These are phyloP conservation scores for Erythrobasidium hasegawianum DNA, from an alignment of 1,284 basidiomycete genomes.

Conservation along the genomic window DNA sequence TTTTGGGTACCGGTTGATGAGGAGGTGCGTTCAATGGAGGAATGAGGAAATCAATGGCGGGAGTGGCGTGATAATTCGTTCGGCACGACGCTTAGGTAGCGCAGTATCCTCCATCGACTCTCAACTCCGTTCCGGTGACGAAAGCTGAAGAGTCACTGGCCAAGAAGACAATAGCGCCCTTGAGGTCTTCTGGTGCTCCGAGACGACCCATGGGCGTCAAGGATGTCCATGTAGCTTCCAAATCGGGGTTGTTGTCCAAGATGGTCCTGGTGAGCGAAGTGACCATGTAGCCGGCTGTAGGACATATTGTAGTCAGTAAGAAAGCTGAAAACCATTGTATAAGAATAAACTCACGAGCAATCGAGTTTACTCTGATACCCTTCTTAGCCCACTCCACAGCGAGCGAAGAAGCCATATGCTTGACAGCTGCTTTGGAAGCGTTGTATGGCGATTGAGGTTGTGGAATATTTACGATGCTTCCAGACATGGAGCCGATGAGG, in stretches of 20 bases:
- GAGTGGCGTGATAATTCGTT: too few relatives aligned
- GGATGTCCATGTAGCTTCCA: conserved; percentile 78
- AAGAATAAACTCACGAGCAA: conserved; percentile 51
- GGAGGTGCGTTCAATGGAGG: too few relatives aligned
- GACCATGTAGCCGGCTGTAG: conserved; percentile 36
- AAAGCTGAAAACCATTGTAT: too few relatives aligned
- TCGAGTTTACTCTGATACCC: conserved; percentile 73
- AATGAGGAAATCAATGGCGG: too few relatives aligned
- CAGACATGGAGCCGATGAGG: conserved; percentile 80
- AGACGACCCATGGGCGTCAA: conserved; percentile 72
- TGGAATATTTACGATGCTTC: conserved; percentile 61
- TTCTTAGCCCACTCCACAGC: conserved; percentile 86
- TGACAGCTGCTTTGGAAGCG: conserved; percentile 71
- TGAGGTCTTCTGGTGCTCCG: conserved; percentile 54
- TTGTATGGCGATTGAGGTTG: conserved; percentile 94
- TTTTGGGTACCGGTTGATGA: too few relatives aligned
- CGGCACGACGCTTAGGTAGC: conserved; percentile 30
- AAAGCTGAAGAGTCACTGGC: conserved; percentile 79
- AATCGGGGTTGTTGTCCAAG: conserved; percentile 53
- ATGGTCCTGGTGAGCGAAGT: conserved; percentile 53
- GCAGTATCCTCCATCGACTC: conserved; percentile 77
- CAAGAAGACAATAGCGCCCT: conserved; percentile 73
- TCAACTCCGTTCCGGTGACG: conserved; percentile 77
- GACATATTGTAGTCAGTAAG: too few relatives aligned
- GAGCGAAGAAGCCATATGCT: conserved; percentile 78